A percentile compares a stretch with the other conserved stretches of the same genome.
phyloP scores from a whole-genome alignment of 2,329 filamentous ascomycete species.

The Hymenoscyphus fraxineus region DNA sequence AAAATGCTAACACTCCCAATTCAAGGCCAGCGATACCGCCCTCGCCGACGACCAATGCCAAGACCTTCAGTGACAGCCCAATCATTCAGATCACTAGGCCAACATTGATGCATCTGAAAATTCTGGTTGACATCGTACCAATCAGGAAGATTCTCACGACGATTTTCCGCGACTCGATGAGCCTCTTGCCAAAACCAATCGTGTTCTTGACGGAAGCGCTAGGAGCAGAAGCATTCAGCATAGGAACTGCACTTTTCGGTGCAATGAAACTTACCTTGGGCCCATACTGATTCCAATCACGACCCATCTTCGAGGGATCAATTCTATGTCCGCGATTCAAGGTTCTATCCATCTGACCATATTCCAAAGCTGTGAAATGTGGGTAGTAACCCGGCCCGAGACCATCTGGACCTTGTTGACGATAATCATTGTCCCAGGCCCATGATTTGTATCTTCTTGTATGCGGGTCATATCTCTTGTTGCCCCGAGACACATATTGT shows the following conservation, averaged over 20 bases:
- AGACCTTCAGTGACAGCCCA: conserved; percentile 8
- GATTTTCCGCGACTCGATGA: conserved; percentile 28
- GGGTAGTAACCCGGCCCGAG: conserved; percentile 21
- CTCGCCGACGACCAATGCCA: neutral
- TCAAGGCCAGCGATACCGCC: neutral
- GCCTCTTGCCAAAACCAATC: conserved; percentile 32
- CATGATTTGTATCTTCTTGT: conserved; percentile 29
- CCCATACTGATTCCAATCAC: conserved; percentile 28
- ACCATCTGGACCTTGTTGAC: conserved; percentile 15
- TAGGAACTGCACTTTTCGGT: neutral
- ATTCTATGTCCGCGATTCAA: conserved; percentile 10
- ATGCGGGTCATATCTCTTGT: conserved; percentile 32
- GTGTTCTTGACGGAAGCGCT: conserved; percentile 30
- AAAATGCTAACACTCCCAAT: neutral
- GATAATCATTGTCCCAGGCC: conserved; percentile 22
- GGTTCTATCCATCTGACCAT: conserved; percentile 15
- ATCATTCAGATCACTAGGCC: conserved; percentile 15
- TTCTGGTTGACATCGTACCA: conserved; percentile 9
- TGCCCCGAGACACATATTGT: conserved; percentile 11
- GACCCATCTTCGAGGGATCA: conserved; percentile 22
- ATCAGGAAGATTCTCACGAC: conserved; percentile 7
- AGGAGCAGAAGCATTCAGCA: neutral
- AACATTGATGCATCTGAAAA: conserved; percentile 18
- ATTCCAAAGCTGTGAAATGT: conserved; percentile 27
- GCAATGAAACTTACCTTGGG: conserved; percentile 24